Base-by-base conservation (phyloP, 208 protist genomes). In the Trypanosoma vivax region DNA sequence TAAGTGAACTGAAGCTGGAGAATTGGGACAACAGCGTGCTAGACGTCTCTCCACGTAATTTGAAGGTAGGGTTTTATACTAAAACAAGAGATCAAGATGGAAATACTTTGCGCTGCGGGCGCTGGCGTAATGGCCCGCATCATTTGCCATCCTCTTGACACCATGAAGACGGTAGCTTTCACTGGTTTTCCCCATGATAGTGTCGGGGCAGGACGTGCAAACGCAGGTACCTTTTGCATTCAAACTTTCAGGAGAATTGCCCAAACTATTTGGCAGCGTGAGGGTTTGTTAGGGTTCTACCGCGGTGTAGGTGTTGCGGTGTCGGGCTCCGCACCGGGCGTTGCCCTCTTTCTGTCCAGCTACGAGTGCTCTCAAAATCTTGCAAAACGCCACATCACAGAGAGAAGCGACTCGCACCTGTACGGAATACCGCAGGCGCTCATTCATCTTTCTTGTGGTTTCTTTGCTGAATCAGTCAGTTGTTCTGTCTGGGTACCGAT, bases 401-500 rank as follows among this genome's bases (percentile, higher is more conserved):
- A 7, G 3, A 30, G 49, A 24, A 5, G 24, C 2, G 56, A 16
- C 24, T 28, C 10, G 24, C 16, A 34, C 41, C 35, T 29, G 29
- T 29, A 21, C 50, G n/a, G 29, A 10, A 60, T 59, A 7, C 73
- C 74, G 21, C 7, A 35, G 14, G 57, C 45, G 29, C 69, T 71
- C 16, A 48, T 83, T 55, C 73, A 77, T 51, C 77, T 95, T 23
- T 19, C 68, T 2, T 58, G 65, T 13, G 88, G 88, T 1, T 58
- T 95, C n/a, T 47, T 34, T 10, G 88, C 88, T 6, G 88, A 95
- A 68, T 56, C 77, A 45, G 67, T 92, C 31, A 91, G 82, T 57
- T 92, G 84, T 60, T 13, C 82, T 3, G 54, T 95, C 23, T 95
- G 88, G 88, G 84, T 95, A 11, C 88, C 88, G 11, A 74, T 91